These are phyloP conservation scores for Candida frijolesensis DNA, from an alignment of 1,139 yeast genomes.

Conservation along the genomic window DNA sequence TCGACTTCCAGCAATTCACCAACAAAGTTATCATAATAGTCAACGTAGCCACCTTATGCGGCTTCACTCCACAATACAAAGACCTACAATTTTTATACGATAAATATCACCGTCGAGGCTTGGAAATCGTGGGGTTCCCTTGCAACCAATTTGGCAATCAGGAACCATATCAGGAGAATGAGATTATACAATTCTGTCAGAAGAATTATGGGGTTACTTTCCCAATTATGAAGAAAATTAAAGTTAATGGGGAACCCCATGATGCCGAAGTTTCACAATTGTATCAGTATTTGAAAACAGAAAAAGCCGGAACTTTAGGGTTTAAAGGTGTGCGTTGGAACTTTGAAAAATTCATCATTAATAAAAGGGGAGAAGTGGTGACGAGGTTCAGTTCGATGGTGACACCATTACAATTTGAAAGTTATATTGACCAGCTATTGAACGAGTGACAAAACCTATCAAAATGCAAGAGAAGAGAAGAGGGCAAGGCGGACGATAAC, in stretches of 20 bases:
- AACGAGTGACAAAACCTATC: constrained; percentile 7
- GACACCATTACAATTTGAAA: constrained; percentile 62
- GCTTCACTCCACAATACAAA: constrained; percentile 44
- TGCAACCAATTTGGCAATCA: constrained; percentile 66
- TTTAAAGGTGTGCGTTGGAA: constrained; percentile 90
- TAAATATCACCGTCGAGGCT: constrained; percentile 32
- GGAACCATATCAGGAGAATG: constrained; percentile 78
- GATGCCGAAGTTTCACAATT: constrained; percentile 21
- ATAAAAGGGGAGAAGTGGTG: constrained; percentile 70
- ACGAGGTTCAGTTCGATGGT: constrained; percentile 71
- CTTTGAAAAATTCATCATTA: constrained; percentile 86
- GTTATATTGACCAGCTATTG: constrained; percentile 49
- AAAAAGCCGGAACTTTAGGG: constrained; percentile 60
- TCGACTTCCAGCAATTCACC: constrained; percentile 24
- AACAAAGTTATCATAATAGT: constrained; percentile 43
- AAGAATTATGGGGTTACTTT: constrained; percentile 60
- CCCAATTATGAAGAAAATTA: constrained; percentile 39
- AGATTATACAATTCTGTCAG: constrained; percentile 66
- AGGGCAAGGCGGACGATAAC: neutral
- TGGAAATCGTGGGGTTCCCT: constrained; percentile 44
- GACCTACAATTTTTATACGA: constrained; percentile 37
- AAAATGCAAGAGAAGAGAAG: too few species aligned
- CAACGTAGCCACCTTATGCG: constrained; percentile 50
- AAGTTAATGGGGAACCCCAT: constrained; percentile 38
- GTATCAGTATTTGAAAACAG: constrained; percentile 33